These are phyloP conservation scores for Castanea sativa DNA, from an alignment of 306 rosid genomes.

Conservation along the genomic window DNA sequence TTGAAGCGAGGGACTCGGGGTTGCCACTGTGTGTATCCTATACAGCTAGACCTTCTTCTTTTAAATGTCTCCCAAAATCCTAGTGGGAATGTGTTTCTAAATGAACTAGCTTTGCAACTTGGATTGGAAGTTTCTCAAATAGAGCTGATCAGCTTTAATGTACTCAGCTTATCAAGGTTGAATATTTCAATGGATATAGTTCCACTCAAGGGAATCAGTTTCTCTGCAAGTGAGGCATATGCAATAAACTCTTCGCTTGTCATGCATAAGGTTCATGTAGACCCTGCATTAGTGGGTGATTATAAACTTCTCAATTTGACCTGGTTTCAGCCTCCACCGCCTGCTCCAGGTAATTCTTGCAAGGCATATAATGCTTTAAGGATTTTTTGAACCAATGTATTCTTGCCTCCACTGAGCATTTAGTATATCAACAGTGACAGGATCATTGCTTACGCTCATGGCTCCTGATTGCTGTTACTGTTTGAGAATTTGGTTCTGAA, in stretches of 20 bases:
- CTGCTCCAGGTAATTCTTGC: constrained; percentile 62
- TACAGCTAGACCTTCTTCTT: constrained; percentile 88
- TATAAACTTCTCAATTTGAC: constrained; percentile 78
- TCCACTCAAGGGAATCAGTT: constrained; percentile 67
- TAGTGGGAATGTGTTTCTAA: constrained; percentile 60
- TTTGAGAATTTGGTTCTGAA: neutral
- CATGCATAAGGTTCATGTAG: constrained; percentile 63
- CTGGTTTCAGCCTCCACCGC: constrained; percentile 79
- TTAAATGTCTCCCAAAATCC: constrained; percentile 76
- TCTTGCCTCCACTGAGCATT: neutral
- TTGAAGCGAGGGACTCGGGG: constrained; percentile 56
- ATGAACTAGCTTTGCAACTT: constrained; percentile 66
- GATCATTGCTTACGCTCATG: constrained; percentile 6
- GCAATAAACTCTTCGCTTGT: constrained; percentile 69
- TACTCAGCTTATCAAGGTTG: constrained; percentile 50
- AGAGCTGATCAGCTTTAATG: constrained; percentile 75
- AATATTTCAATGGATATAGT: constrained; percentile 92
- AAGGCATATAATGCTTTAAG: neutral
- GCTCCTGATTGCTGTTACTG: constrained; percentile 3
- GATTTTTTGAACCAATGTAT: neutral
- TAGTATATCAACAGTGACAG: neutral
- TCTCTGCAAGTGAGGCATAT: constrained; percentile 62
- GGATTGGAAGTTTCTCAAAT: constrained; percentile 61
- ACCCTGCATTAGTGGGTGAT: constrained; percentile 69
- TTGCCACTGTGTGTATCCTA: constrained; percentile 89